Conservation (phyloP, 2,329 filamentous ascomycete species). For the Ramularia endophylla region DNA sequence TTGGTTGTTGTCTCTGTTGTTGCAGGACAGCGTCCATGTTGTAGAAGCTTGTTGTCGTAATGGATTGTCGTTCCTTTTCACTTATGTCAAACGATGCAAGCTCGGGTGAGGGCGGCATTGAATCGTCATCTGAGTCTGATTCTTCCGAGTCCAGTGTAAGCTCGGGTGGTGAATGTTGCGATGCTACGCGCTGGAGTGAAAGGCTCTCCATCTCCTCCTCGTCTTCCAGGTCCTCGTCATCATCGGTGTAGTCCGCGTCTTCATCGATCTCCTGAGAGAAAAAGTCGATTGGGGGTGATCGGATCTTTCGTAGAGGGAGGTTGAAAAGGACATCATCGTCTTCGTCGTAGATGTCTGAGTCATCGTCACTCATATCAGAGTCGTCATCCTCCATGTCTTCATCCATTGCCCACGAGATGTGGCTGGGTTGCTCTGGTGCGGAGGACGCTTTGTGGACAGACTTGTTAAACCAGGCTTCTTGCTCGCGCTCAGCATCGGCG, state of each 20-base stretch:
- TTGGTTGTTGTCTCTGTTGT: constrained; percentile 34
- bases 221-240: constrained; percentile 44
- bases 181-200: constrained; percentile 40
- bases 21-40: constrained; percentile 28
- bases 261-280: constrained; percentile 38
- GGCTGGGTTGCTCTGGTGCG: constrained; percentile 55
- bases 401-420: constrained; percentile 79
- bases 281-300: constrained; percentile 37
- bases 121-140: constrained; percentile 39
- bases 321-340: constrained; percentile 41
- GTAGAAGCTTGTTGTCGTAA: constrained; percentile 43
- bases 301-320: constrained; percentile 35
- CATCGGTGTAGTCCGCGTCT: constrained; percentile 33
- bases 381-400: constrained; percentile 53
- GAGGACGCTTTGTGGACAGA: constrained; percentile 69
- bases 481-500: constrained; percentile 87
- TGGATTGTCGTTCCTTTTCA: constrained; percentile 40
- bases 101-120: constrained; percentile 42
- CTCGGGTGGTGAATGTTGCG: constrained; percentile 42
- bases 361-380: constrained; percentile 45
- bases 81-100: constrained; percentile 40
- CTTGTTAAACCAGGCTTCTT: constrained; percentile 97
- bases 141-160: constrained; percentile 44
- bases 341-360: constrained; percentile 49
- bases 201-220: constrained; percentile 37